Conservation (phyloP, 148 eudicot genomes). For the Rheum nobile region DNA sequence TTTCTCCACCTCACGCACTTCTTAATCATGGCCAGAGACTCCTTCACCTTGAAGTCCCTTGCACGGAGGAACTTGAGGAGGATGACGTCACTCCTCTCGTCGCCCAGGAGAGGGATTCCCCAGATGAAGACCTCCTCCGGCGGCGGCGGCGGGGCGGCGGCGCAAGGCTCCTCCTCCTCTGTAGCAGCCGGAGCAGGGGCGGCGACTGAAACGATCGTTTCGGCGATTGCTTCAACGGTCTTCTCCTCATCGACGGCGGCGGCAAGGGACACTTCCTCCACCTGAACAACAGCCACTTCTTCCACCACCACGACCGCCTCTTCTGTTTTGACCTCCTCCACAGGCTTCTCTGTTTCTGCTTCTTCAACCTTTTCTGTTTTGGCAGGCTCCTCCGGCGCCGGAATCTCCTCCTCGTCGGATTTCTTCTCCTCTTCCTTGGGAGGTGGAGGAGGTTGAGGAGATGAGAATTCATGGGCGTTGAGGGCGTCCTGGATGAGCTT, state of each 20-base stretch:
- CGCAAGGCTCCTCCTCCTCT: constrained; percentile 10
- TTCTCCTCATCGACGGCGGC: constrained; percentile 31
- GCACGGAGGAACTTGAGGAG: constrained; percentile 66
- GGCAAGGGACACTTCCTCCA: constrained; percentile 13
- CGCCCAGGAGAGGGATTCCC: constrained; percentile 41
- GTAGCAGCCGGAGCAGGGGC: constrained; percentile 8
- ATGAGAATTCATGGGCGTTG: constrained; percentile 54
- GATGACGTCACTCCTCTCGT: constrained; percentile 35
- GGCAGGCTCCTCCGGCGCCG: constrained; percentile 12
- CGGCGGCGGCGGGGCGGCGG: constrained; percentile 21
- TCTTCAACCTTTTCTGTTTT: constrained; percentile 22
- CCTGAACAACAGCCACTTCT: constrained; percentile 16
- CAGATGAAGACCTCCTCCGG: constrained; percentile 53
- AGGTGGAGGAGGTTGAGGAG: neutral
- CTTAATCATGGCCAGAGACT: constrained; percentile 48
- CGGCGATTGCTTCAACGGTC: constrained; percentile 59
- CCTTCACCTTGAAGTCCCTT: constrained; percentile 56
- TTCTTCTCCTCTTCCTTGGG: constrained; percentile 10
- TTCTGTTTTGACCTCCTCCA: constrained; percentile 1
- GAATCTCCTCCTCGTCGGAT: constrained; percentile 8
- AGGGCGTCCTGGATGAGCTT: constrained; percentile 52
- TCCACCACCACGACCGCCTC: constrained; percentile 12
- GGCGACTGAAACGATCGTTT: constrained; percentile 47
- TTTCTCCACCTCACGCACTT: constrained; percentile 49
- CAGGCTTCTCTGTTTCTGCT: constrained; percentile 11